Evolutionary conservation across 352 stramenopile genomes (phyloP).

Genomic region (Pythium utonaiense): DNA sequence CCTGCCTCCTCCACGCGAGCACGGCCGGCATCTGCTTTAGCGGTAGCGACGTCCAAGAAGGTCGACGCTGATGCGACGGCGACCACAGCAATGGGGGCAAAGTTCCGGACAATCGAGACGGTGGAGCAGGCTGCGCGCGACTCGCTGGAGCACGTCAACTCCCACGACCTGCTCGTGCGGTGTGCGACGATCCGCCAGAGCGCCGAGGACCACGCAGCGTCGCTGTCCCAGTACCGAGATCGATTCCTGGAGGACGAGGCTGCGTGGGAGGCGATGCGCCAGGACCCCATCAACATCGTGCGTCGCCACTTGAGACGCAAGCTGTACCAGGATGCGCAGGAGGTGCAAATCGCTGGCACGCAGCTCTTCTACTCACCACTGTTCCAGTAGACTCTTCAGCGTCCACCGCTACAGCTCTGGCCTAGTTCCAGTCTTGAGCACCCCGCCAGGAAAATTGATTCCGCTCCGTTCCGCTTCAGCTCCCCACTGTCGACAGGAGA

Average conservation of each 20-base stretch:
- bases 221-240: constrained; percentile 42
- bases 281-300: constrained; percentile 68
- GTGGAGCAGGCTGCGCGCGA: constrained; percentile 55
- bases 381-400: constrained; percentile 50
- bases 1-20: too few species aligned
- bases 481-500: too few species aligned
- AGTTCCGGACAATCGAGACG: constrained; percentile 48
- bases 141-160: constrained; percentile 46
- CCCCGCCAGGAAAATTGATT: too few species aligned
- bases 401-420: too few species aligned
- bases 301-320: constrained; percentile 49
- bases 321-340: constrained; percentile 52
- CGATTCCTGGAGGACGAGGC: constrained; percentile 53
- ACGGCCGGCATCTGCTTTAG: background rate
- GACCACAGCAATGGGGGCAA: too few species aligned
- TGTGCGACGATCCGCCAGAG: constrained; percentile 63
- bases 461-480: too few species aligned
- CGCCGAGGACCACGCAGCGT: constrained; percentile 39
- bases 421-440: too few species aligned
- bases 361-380: constrained; percentile 67
- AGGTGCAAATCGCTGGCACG: constrained; percentile 58
- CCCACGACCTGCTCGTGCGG: constrained; percentile 67
- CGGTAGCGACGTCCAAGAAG: background rate
- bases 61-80: background rate
- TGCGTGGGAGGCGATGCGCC: constrained; percentile 60